A percentile compares a stretch with the other conserved stretches of the same genome.
Conservation (phyloP, 305 asterid species). For the Solanum hybrid region DNA sequence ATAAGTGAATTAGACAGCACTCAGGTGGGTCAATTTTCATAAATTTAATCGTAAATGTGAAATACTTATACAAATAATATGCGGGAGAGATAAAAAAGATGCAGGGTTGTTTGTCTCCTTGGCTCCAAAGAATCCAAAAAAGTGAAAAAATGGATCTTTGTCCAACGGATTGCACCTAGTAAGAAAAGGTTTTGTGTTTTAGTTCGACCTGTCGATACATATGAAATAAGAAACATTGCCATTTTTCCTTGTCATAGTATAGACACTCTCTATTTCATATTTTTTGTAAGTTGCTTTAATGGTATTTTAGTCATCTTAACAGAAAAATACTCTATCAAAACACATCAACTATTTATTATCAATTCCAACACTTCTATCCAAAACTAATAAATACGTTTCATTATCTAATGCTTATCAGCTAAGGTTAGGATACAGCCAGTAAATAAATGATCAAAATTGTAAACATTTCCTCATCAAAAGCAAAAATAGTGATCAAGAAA, state of each 20-base stretch:
- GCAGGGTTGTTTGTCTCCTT: not conserved
- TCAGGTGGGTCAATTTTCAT: not conserved
- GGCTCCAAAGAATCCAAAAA: not conserved
- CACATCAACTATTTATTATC: not conserved
- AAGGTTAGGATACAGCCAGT: not conserved
- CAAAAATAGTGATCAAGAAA: not conserved
- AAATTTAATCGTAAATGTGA: not conserved
- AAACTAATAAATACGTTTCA: not conserved
- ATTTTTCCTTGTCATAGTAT: not conserved
- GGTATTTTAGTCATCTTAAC: not conserved
- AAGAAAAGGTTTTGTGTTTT: too few species aligned
- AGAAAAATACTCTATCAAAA: not conserved
- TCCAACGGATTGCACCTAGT: too few species aligned
- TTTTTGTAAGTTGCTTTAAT: not conserved
- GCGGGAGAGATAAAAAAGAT: not conserved
- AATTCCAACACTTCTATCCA: not conserved
- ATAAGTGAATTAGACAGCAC: not conserved
- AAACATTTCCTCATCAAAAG: not conserved
- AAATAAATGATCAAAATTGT: not conserved
- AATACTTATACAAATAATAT: not conserved
- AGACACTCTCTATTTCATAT: not conserved
- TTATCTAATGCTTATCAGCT: not conserved
- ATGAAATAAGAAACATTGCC: too few species aligned
- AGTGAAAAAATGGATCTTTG: too few species aligned
- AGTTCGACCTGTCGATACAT: too few species aligned